Evolutionary conservation across 1,284 basidiomycete species (phyloP).

Genomic region (Cryptococcus floricola): DNA sequence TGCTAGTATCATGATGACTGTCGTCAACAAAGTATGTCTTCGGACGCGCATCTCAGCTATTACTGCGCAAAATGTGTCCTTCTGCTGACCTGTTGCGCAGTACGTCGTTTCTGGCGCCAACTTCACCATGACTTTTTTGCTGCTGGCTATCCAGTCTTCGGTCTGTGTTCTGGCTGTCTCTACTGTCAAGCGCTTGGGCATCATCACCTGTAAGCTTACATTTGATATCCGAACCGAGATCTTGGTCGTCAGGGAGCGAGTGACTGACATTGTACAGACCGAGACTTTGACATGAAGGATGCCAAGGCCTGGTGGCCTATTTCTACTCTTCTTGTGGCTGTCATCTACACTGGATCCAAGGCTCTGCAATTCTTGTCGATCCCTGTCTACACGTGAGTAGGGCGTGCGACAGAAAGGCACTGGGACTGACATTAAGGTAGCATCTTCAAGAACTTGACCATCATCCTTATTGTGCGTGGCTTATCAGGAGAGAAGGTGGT

Average conservation of each 20-base stretch:
- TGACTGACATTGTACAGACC: conserved; percentile 50
- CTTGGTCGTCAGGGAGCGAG: not conserved
- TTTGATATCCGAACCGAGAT: not conserved
- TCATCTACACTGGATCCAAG: conserved; percentile 98
- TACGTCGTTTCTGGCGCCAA: conserved; percentile 82
- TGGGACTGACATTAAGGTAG: conserved; percentile 13
- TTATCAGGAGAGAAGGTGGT: too few species aligned
- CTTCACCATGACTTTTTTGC: conserved; percentile 96
- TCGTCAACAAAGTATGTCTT: conserved; percentile 82
- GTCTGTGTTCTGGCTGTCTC: conserved; percentile 79
- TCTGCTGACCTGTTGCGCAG: conserved; percentile 5
- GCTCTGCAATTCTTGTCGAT: conserved; percentile 94
- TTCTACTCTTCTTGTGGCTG: conserved; percentile 82
- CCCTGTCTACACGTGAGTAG: conserved; percentile 72
- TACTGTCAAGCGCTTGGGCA: conserved; percentile 67
- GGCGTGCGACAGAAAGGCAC: not conserved
- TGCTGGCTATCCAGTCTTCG: conserved; percentile 84
- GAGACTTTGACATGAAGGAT: conserved; percentile 77
- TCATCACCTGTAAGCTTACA: conserved; percentile 63
- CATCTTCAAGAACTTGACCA: conserved; percentile 99
- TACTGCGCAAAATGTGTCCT: not conserved
- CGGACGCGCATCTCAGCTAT: not conserved
- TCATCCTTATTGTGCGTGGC: conserved; percentile 75
- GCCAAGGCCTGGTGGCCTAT: conserved; percentile 94
- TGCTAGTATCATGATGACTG: conserved; percentile 95